phyloP scores from a whole-genome alignment of 129 eudicot genomes.

The Apium graveolens region DNA sequence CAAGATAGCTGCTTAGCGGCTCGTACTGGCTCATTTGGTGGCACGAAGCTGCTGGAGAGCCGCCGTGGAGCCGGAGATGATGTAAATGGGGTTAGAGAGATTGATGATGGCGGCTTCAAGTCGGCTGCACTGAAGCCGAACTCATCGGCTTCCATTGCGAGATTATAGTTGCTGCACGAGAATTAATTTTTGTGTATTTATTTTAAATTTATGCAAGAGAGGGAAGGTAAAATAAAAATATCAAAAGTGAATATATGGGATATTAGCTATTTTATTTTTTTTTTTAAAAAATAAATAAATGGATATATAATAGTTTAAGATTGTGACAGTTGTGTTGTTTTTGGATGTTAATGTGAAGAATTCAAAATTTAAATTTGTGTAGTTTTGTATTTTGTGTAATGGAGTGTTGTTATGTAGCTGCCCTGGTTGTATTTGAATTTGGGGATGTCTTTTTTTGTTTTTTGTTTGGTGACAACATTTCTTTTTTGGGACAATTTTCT shows the following conservation, averaged over 20 bases:
- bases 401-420: background rate
- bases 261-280: too few species aligned
- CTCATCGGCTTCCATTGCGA: slow-evolving; percentile 25
- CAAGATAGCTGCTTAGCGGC: slow-evolving; percentile 54
- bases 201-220: background rate
- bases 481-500: too few species aligned
- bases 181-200: background rate
- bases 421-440: background rate
- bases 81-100: slow-evolving; percentile 37
- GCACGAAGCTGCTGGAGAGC: slow-evolving; percentile 63
- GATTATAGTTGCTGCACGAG: slow-evolving; percentile 20
- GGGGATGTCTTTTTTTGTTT: background rate
- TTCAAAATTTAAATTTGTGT: slow-evolving; percentile 2
- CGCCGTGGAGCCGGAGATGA: slow-evolving; percentile 55
- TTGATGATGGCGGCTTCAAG: slow-evolving; percentile 24
- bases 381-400: background rate
- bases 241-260: too few species aligned
- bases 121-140: slow-evolving; percentile 13
- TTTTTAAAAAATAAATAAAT: too few species aligned
- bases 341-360: background rate
- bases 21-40: slow-evolving; percentile 52
- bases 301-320: background rate
- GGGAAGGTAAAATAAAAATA: background rate
- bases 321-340: background rate
- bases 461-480: too few species aligned